Evolutionary conservation across 2,329 filamentous ascomycete species (phyloP), one percentile per base, ranked within the genome.

Genomic region (Seiridium unicorne): DNA sequence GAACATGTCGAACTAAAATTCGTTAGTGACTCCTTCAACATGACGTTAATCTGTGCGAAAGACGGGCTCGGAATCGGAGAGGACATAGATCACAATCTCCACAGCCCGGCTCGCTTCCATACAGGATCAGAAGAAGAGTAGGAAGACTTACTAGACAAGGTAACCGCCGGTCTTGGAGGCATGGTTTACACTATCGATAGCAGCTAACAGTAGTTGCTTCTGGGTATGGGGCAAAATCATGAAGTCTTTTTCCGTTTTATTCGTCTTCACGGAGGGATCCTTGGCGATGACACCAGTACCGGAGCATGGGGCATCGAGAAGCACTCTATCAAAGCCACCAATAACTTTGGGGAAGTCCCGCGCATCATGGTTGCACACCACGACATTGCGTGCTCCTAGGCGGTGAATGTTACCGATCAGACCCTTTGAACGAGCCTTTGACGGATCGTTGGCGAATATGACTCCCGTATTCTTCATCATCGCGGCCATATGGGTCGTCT

Each of bases 201-300:
- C 95, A 6, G 93, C 87, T 35, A 99, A 85, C 10, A 99, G 81
- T 59, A 99, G 84, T 77, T 98, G 93, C 76, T 97, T 97, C 77
- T 99, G 95, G 61, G 92, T 85, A 76, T 99, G 95, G 0, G 95
- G 93, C 57, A 99, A 86, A 70, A 90, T 87, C 75, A 97, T 86
- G 80, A 99, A 99, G 76, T 99, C 95, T 65, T 89, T 89, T 73
- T 96, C 92, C 9, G 91, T 96, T 83, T 98, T 98, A 82, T 97
- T 98, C 32, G 94, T 98, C 84, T 99, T 99, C 68, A 99, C 93
- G 65, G 90, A 92, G 38, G 94, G 87, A 76, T 99, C 95, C 80
- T 99, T 99, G 64, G 93, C 90, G 66, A 99, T 99, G 71, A 99
- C 95, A 69, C 95, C 95, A 1, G 95, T 99, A 67, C 95, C 94